Conservation (phyloP, 495 filamentous ascomycete genomes). For the Tuber umbilicatum region DNA sequence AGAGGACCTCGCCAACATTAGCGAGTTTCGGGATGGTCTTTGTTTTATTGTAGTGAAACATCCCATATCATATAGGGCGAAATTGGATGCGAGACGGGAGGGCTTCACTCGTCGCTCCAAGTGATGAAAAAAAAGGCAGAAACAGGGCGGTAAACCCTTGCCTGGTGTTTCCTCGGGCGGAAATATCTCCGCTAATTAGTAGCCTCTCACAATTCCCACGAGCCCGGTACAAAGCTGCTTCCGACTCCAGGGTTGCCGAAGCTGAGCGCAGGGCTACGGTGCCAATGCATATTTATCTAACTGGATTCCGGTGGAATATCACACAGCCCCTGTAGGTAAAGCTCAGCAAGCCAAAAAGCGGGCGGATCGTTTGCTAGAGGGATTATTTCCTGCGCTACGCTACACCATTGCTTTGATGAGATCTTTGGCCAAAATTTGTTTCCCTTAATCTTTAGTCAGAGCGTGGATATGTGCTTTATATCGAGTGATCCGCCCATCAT, state of each 20-base stretch:
- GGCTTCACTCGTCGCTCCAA: background rate
- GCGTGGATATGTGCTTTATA: background rate
- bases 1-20: background rate
- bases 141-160: background rate
- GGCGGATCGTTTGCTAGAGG: background rate
- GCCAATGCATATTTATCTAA: background rate
- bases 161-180: background rate
- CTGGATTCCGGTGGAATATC: background rate
- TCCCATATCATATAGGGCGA: slow-evolving; percentile 2
- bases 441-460: background rate
- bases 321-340: background rate
- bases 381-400: background rate
- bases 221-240: background rate
- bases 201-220: background rate
- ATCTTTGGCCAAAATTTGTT: background rate
- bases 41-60: background rate
- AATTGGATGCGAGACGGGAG: background rate
- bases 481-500: background rate
- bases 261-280: background rate
- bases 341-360: background rate
- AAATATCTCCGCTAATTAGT: background rate
- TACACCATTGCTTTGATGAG: background rate
- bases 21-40: background rate
- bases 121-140: background rate
- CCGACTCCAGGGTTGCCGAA: background rate